These are phyloP conservation scores for Exidia glandulosa DNA, from an alignment of 768 basidiomycete genomes.

Conservation along the genomic window DNA sequence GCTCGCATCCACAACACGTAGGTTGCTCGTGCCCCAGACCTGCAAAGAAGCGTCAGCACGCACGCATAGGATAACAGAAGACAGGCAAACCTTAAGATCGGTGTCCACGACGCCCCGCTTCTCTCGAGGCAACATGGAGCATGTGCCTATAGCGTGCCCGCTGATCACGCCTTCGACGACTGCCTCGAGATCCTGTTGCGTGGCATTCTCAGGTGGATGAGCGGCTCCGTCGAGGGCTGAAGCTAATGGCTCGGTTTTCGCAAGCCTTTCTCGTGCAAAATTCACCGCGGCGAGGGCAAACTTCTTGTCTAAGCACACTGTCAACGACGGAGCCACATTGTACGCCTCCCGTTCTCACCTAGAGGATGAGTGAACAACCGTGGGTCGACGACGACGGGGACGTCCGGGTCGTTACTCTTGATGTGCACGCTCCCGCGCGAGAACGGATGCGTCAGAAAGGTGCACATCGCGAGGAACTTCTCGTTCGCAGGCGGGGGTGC, in stretches of 20 bases:
- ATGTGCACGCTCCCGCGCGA: background rate
- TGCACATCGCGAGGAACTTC: background rate
- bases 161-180: background rate
- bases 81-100: constrained; percentile 31
- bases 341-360: background rate
- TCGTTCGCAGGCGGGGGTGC: background rate
- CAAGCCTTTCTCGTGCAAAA: background rate
- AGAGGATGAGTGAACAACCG: background rate
- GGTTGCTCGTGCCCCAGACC: constrained; percentile 49
- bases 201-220: background rate
- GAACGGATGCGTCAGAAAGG: background rate
- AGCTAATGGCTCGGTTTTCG: background rate
- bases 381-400: background rate
- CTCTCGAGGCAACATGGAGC: constrained; percentile 51
- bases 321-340: background rate
- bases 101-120: constrained; percentile 53
- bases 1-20: constrained; percentile 50
- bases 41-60: constrained; percentile 8
- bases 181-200: background rate
- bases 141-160: constrained; percentile 34
- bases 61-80: background rate
- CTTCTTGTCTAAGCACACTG: background rate
- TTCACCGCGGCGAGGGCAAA: background rate
- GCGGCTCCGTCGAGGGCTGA: background rate
- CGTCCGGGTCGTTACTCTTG: background rate